These are phyloP conservation scores for Botrytis elliptica DNA, from an alignment of 2,329 filamentous ascomycete species.

Conservation along the genomic window DNA sequence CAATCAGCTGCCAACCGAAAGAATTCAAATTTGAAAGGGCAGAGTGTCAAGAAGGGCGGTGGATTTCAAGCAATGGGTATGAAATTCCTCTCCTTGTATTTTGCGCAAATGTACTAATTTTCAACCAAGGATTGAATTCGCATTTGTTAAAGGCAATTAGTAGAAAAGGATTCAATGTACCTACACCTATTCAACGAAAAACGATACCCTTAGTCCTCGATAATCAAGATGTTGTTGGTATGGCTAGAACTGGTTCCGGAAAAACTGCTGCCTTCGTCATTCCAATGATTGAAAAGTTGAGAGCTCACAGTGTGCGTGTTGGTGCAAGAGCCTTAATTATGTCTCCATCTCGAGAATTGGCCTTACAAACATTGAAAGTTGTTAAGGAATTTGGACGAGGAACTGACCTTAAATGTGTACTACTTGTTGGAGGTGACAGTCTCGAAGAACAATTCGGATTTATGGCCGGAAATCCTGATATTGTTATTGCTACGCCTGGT, in stretches of 20 bases:
- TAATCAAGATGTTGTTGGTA: constrained; percentile 93
- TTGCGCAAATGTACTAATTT: constrained; percentile 24
- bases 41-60: constrained; percentile 88
- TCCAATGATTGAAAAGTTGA: constrained; percentile 94
- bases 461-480: constrained; percentile 94
- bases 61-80: constrained; percentile 93
- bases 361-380: constrained; percentile 91
- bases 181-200: constrained; percentile 96
- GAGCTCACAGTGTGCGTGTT: constrained; percentile 80
- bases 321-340: constrained; percentile 84
- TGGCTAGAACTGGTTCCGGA: constrained; percentile 97
- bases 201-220: constrained; percentile 90
- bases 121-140: constrained; percentile 63
- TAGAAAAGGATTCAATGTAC: constrained; percentile 91
- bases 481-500: constrained; percentile 94
- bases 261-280: constrained; percentile 99
- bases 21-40: constrained; percentile 75
- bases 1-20: constrained; percentile 90
- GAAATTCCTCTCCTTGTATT: constrained; percentile 26
- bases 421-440: constrained; percentile 93
- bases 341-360: constrained; percentile 90
- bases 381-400: constrained; percentile 91
- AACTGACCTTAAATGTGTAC: constrained; percentile 84
- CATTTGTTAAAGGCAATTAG: constrained; percentile 87
- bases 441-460: constrained; percentile 91